Percentiles rank a stretch among this genome's conserved stretches.
Evolutionary conservation across 306 rosid genomes (phyloP).

Genomic region (Myrica gale): DNA sequence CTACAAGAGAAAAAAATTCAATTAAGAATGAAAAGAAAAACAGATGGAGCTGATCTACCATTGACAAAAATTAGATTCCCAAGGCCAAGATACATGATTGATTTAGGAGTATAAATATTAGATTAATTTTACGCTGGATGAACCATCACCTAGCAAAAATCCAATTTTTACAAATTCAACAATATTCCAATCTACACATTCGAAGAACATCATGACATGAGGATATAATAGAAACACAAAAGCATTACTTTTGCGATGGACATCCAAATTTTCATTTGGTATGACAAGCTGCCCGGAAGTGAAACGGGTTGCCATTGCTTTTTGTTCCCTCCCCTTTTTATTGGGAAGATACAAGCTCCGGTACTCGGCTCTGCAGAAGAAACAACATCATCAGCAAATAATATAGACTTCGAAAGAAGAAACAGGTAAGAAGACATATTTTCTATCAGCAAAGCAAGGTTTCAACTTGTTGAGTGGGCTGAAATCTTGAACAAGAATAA

Average conservation of each 20-base stretch:
- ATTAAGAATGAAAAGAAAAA: not conserved
- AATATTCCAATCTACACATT: not conserved
- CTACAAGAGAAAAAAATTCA: conserved; percentile 30
- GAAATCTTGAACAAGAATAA: too few species aligned
- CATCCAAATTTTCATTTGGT: conserved; percentile 45
- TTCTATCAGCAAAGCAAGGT: not conserved
- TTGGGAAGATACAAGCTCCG: not conserved
- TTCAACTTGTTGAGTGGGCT: not conserved
- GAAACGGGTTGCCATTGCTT: conserved; percentile 39
- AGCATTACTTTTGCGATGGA: conserved; percentile 37
- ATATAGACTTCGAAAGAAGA: not conserved
- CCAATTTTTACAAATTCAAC: not conserved
- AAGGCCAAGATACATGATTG: not conserved
- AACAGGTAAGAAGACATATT: not conserved
- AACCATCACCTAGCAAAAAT: not conserved
- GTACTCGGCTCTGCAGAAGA: conserved; percentile 18
- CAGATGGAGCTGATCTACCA: not conserved
- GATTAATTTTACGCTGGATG: not conserved
- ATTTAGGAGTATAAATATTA: not conserved
- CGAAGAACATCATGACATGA: not conserved
- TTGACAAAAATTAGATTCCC: not conserved
- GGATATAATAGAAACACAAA: not conserved
- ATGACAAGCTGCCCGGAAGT: conserved; percentile 37
- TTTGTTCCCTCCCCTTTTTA: not conserved
- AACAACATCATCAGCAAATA: not conserved